These are phyloP conservation scores for Tolypocladium sp. DNA, from an alignment of 2,329 filamentous ascomycete genomes.

Conservation along the genomic window DNA sequence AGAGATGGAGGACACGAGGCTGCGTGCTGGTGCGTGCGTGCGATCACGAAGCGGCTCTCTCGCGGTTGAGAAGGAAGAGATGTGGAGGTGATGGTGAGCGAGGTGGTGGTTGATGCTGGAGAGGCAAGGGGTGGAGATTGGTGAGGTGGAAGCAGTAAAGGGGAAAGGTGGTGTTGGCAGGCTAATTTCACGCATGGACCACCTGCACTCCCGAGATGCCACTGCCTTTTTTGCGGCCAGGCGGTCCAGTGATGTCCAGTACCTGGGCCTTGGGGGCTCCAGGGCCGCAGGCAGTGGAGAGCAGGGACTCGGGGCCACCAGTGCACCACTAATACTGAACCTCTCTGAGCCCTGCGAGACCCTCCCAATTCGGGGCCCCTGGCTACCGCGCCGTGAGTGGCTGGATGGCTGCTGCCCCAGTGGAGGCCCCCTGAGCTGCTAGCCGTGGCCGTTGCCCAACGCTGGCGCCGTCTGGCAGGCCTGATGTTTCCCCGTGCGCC, in stretches of 20 bases:
- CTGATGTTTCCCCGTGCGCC: not conserved
- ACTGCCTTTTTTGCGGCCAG: not conserved
- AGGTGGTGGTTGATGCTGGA: constrained; percentile 5
- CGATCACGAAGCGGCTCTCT: constrained; percentile 1
- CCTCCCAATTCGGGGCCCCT: not conserved
- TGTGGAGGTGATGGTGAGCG: constrained; percentile 5
- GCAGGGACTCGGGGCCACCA: not conserved
- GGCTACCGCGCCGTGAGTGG: not conserved
- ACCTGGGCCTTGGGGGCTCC: not conserved
- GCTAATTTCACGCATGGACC: constrained; percentile 10
- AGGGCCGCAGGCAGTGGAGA: not conserved
- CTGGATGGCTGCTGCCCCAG: not conserved
- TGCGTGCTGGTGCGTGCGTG: not conserved
- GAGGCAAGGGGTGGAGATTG: constrained; percentile 4
- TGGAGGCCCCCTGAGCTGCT: not conserved
- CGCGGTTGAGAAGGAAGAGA: constrained; percentile 3
- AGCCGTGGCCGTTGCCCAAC: not conserved
- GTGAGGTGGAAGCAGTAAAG: constrained; percentile 6
- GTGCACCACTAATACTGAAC: too few species aligned
- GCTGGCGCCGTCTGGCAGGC: not conserved
- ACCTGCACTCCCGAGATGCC: constrained; percentile 1
- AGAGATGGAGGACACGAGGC: not conserved
- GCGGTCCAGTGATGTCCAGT: not conserved
- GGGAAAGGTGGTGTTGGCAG: constrained; percentile 6
- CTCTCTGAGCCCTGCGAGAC: not conserved